Evolutionary conservation across 257 asterid species (phyloP).

Genomic region (Schizonepeta tenuifolia): DNA sequence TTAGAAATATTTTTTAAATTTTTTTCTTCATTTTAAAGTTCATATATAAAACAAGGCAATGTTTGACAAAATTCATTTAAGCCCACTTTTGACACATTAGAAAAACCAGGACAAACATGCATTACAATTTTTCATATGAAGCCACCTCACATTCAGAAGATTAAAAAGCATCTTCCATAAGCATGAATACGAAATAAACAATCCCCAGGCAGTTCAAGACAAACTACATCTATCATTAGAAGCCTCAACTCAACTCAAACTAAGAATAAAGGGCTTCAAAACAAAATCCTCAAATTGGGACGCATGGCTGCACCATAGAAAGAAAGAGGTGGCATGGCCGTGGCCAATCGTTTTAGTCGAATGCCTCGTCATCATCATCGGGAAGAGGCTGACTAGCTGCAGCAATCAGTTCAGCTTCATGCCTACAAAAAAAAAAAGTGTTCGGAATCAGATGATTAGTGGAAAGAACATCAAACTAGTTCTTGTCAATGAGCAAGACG

Average conservation of each 20-base stretch:
- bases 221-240: conserved; percentile 14
- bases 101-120: conserved; percentile 3
- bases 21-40: too few relatives aligned
- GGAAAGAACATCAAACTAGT: too few relatives aligned
- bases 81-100: too few relatives aligned
- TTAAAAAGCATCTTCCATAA: conserved; percentile 30
- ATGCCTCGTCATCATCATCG: conserved; percentile 79
- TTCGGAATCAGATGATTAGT: too few relatives aligned
- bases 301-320: not conserved
- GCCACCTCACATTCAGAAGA: conserved; percentile 27
- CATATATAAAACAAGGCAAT: too few relatives aligned
- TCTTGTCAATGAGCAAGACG: not conserved
- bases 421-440: conserved; percentile 43
- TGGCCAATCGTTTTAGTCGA: conserved; percentile 42
- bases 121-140: not conserved
- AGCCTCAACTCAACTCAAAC: conserved; percentile 1
- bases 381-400: conserved; percentile 90
- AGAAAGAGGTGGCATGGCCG: not conserved
- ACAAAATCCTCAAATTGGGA: conserved; percentile 31
- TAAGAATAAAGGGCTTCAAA: not conserved
- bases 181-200: conserved; percentile 20
- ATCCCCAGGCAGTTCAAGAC: conserved; percentile 16
- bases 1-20: too few relatives aligned
- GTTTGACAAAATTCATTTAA: too few relatives aligned
- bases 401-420: conserved; percentile 65